Evolutionary conservation across 768 basidiomycete genomes (phyloP), one percentile per base, ranked within the genome.

Genomic region (Macrocybe gigantea): DNA sequence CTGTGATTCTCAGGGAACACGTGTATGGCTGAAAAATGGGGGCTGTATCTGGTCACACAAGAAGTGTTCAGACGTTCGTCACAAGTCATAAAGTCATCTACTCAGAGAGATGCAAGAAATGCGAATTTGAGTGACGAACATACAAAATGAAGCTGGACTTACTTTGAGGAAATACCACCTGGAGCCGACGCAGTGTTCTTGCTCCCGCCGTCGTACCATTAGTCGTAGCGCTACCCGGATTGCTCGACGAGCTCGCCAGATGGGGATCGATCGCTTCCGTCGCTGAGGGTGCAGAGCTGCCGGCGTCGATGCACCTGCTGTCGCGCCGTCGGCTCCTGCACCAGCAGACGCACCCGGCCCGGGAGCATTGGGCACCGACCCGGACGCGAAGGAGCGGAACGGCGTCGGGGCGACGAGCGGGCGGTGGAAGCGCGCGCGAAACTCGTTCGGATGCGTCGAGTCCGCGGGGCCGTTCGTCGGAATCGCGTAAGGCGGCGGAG

Each of bases 371-470:
- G 11, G 5, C 7, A 40, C 35, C 2, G 33, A 30, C 33, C 41
- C 30, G 12, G 38, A 29, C n/a, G 49, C 38, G 9, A 33, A 47
- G 8, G 42, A 44, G 13, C 65, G 65, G 64, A 85, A 85, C 5
- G 84, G 83, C 0, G 79, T 71, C 0, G 82, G 82, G 0, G 74
- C 81, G 12, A 73, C 70, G 41, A 85, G 70, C 2, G 82, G 64
- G 15, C 81, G 70, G 49, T 80, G 81, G 59, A 85, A 85, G 40
- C 83, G 79, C 7, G 78, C 79, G 14, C 83, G 80, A 54, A 85
- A 80, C 44, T 85, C 82, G 55, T 69, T 77, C 12, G 58, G 56
- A 14, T 56, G 47, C 39, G 56, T 47, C 14, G 64, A 53, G 45
- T 64, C 66, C 7, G 58, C 33, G 5, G 61, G 53, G 6, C 57